A percentile compares a stretch with the other conserved stretches of the same genome.
Conservation (phyloP, 305 asterid species). For the Solanum aculeatissimum region DNA sequence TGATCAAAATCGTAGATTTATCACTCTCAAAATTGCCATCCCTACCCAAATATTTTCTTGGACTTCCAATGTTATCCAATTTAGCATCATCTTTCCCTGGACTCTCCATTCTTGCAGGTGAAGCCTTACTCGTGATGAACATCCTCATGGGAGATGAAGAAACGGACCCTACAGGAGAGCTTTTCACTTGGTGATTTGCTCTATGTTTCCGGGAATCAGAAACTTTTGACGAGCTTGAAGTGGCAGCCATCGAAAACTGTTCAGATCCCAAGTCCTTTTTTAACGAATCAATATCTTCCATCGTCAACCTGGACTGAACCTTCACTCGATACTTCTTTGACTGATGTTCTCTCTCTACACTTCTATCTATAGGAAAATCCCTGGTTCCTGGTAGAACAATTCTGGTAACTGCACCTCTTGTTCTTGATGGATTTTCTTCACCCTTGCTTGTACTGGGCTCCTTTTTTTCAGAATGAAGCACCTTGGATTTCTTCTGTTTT, state of each 20-base stretch:
- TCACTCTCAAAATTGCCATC: conserved; percentile 26
- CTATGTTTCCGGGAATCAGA: conserved; percentile 61
- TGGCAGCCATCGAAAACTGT: conserved; percentile 50
- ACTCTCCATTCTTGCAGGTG: conserved; percentile 21
- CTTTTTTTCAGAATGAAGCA: conserved; percentile 36
- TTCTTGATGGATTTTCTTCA: conserved; percentile 17
- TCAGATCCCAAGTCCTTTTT: conserved; percentile 63
- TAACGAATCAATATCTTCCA: conserved; percentile 49
- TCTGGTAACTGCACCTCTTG: conserved; percentile 19
- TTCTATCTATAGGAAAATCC: conserved; percentile 17
- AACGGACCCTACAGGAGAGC: conserved; percentile 85
- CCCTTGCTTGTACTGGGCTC: conserved; percentile 24
- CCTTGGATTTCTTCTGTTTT: conserved; percentile 38
- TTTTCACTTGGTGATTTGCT: conserved; percentile 33
- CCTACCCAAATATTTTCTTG: conserved; percentile 23
- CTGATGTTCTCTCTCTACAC: conserved; percentile 29
- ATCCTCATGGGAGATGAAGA: conserved; percentile 81
- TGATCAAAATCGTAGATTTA: conserved; percentile 16
- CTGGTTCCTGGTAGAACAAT: conserved; percentile 21
- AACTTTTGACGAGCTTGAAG: conserved; percentile 89
- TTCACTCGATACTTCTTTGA: conserved; percentile 27
- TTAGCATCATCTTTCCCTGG: conserved; percentile 26
- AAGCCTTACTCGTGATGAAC: conserved; percentile 21
- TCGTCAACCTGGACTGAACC: conserved; percentile 21
- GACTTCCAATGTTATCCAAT: conserved; percentile 19